These are phyloP conservation scores for Aspergillus candidus DNA, from an alignment of 2,329 filamentous ascomycete species.

Conservation along the genomic window DNA sequence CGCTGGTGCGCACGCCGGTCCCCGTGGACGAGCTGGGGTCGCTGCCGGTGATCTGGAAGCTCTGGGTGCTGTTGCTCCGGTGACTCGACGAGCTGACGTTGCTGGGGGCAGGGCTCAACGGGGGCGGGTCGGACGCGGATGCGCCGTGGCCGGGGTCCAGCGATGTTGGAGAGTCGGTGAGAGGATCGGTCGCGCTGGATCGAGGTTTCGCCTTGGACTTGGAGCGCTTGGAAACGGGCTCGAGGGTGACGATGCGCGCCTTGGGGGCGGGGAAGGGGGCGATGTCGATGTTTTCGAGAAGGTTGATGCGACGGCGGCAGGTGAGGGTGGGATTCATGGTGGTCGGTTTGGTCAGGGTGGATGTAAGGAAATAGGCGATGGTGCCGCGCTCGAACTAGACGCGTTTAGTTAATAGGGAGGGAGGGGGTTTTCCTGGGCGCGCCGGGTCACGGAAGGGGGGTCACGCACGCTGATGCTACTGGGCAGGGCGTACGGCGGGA, in stretches of 20 bases:
- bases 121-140: constrained; percentile 31
- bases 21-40: constrained; percentile 37
- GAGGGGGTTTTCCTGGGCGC: background rate
- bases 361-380: constrained; percentile 83
- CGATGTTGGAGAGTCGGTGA: constrained; percentile 28
- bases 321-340: constrained; percentile 73
- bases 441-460: constrained; percentile 1
- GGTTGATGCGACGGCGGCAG: constrained; percentile 72
- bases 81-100: constrained; percentile 66
- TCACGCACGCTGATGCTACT: constrained; percentile 86
- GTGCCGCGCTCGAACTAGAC: constrained; percentile 86
- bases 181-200: constrained; percentile 19
- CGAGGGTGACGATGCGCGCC: constrained; percentile 76
- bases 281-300: constrained; percentile 75
- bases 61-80: constrained; percentile 58
- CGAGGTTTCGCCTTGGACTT: constrained; percentile 50
- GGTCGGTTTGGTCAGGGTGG: constrained; percentile 82
- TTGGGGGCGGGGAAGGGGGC: constrained; percentile 67
- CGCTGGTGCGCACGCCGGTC: constrained; percentile 40
- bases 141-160: constrained; percentile 34
- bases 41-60: constrained; percentile 46
- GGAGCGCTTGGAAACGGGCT: constrained; percentile 69
- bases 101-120: constrained; percentile 52
- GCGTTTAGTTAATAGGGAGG: background rate
- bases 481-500: constrained; percentile 55